Evolutionary conservation across 148 eudicot species (phyloP).

Genomic region (Rhododendron simsii): DNA sequence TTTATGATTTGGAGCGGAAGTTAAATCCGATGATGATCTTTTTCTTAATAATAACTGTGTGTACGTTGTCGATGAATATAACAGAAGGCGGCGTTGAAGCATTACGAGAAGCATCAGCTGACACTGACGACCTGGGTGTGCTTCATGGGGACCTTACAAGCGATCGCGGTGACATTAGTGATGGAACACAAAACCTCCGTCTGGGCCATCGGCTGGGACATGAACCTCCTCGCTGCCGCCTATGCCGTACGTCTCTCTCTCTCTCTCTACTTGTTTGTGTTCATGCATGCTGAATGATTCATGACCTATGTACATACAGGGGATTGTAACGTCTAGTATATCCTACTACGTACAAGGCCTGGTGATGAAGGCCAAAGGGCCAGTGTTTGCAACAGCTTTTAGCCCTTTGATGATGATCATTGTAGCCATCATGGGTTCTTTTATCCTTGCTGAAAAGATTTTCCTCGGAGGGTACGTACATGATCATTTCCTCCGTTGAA

Average conservation of each 20-base stretch:
- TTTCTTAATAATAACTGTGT: background rate
- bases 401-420: slow-evolving; percentile 98
- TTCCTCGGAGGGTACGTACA: slow-evolving; percentile 65
- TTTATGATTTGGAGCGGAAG: too few relatives aligned
- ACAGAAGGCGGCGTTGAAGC: background rate
- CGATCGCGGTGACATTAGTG: slow-evolving; percentile 65
- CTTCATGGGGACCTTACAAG: slow-evolving; percentile 80
- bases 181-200: slow-evolving; percentile 70
- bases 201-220: slow-evolving; percentile 86
- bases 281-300: background rate
- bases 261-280: background rate
- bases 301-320: slow-evolving; percentile 16
- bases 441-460: slow-evolving; percentile 90
- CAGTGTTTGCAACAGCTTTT: slow-evolving; percentile 88
- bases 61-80: background rate
- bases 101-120: slow-evolving; percentile 27
- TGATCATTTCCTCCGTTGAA: background rate
- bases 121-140: slow-evolving; percentile 58
- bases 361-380: slow-evolving; percentile 90
- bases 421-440: slow-evolving; percentile 95
- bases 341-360: slow-evolving; percentile 95
- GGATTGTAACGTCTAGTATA: slow-evolving; percentile 57
- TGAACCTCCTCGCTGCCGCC: slow-evolving; percentile 92
- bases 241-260: slow-evolving; percentile 55
- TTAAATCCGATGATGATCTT: too few relatives aligned